These are phyloP conservation scores for Solanum bukasovii DNA, from an alignment of 257 asterid species.

Conservation along the genomic window DNA sequence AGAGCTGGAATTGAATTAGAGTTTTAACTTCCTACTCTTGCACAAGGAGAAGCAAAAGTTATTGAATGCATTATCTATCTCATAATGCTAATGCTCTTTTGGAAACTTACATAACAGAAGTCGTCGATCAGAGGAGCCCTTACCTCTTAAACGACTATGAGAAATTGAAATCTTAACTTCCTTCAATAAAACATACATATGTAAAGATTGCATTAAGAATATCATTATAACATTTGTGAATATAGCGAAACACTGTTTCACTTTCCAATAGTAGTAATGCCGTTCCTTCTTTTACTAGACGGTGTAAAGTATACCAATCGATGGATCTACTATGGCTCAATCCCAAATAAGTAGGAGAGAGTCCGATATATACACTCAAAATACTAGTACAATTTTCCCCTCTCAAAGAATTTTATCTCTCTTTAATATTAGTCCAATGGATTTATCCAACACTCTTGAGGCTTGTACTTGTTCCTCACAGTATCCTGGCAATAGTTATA, in stretches of 20 bases:
- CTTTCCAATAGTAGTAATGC: neutral
- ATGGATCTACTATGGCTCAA: neutral
- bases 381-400: neutral
- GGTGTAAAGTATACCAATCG: neutral
- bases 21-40: neutral
- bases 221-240: neutral
- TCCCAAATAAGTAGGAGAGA: neutral
- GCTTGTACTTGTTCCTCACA: slow-evolving; percentile 43
- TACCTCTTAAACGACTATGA: neutral
- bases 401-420: neutral
- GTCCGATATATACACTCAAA: neutral
- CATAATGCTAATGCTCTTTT: neutral
- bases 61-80: neutral
- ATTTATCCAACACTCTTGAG: slow-evolving; percentile 75
- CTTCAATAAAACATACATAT: neutral
- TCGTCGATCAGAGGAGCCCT: neutral
- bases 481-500: slow-evolving; percentile 80
- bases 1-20: neutral
- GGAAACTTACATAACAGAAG: neutral
- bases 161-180: neutral
- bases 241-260: neutral
- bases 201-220: neutral
- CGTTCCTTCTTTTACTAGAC: neutral
- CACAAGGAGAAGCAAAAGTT: neutral
- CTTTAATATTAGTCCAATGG: slow-evolving; percentile 40